Conservation (phyloP, 2,329 filamentous ascomycete species). For the Fusarium dlaminii region DNA sequence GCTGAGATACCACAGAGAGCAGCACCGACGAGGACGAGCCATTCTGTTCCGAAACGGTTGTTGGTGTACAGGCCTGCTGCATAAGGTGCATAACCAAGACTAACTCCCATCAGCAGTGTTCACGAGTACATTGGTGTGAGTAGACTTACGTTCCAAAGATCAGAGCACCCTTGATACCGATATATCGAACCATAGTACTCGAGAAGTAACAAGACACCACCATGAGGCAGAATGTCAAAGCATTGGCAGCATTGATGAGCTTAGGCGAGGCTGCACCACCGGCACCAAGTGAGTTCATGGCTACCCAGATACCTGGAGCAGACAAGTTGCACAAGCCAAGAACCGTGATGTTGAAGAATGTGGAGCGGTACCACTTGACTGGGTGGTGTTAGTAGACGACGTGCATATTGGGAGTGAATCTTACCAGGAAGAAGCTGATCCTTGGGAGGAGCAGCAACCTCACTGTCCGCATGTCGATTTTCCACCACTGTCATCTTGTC, state of each 20-base stretch:
- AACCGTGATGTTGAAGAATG: conserved; percentile 77
- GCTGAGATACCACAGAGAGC: conserved; percentile 76
- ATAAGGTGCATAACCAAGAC: conserved; percentile 74
- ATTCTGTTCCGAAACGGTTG: conserved; percentile 74
- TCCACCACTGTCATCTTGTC: conserved; percentile 23
- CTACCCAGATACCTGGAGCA: conserved; percentile 76
- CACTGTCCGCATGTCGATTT: conserved; percentile 35
- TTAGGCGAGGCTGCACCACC: conserved; percentile 72
- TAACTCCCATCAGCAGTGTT: conserved; percentile 28
- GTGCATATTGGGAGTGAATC: neutral
- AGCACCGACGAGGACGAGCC: conserved; percentile 74
- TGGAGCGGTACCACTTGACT: conserved; percentile 76
- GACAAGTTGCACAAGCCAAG: conserved; percentile 76
- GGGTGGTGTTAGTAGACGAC: neutral
- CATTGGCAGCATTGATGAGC: conserved; percentile 76
- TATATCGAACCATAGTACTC: conserved; percentile 69
- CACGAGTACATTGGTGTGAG: fast-evolving
- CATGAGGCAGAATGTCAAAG: conserved; percentile 78
- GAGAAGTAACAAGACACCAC: conserved; percentile 75
- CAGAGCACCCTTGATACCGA: conserved; percentile 76
- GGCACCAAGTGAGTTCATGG: conserved; percentile 78
- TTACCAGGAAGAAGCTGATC: conserved; percentile 46
- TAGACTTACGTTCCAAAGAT: conserved; percentile 71
- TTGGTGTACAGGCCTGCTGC: conserved; percentile 78
- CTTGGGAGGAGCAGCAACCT: conserved; percentile 41